Conservation (phyloP, 768 basidiomycete genomes). For the Lactifluus echinatus region DNA sequence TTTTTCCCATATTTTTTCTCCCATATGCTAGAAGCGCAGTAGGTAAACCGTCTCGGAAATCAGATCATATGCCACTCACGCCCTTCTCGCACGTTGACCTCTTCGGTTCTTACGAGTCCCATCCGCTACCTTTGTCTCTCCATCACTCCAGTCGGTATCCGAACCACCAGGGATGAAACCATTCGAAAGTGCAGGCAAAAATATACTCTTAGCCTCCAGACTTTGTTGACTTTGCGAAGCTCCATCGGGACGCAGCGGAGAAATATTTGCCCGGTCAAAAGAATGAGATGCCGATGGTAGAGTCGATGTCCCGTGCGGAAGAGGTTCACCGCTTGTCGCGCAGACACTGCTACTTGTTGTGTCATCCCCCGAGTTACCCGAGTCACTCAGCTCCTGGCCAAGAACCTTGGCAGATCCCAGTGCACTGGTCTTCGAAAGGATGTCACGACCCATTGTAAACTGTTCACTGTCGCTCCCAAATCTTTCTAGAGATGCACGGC, state of each 20-base stretch:
- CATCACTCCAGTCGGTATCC: constrained; percentile 67
- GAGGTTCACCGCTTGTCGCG: background rate
- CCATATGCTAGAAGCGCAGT: constrained; percentile 64
- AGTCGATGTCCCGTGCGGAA: background rate
- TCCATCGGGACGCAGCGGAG: background rate
- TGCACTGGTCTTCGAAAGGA: background rate
- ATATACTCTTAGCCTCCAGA: constrained; percentile 41
- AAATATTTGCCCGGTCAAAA: background rate
- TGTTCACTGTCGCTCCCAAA: background rate
- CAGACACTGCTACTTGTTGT: constrained; percentile 7
- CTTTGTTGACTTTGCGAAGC: constrained; percentile 16
- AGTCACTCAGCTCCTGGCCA: constrained; percentile 41
- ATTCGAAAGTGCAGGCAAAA: constrained; percentile 81
- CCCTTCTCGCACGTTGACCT: constrained; percentile 88
- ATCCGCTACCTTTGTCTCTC: constrained; percentile 46
- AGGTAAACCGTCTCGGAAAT: background rate
- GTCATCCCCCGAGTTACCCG: constrained; percentile 34
- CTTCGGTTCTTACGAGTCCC: constrained; percentile 63
- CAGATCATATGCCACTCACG: constrained; percentile 48
- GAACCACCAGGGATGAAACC: constrained; percentile 80
- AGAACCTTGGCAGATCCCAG: constrained; percentile 17
- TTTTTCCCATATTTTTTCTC: constrained; percentile 90
- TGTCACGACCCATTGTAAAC: background rate
- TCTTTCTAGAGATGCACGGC: background rate
- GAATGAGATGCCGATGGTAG: background rate